Evolutionary conservation across 768 basidiomycete genomes (phyloP).

Genomic region (Boletus vinaceobasis): DNA sequence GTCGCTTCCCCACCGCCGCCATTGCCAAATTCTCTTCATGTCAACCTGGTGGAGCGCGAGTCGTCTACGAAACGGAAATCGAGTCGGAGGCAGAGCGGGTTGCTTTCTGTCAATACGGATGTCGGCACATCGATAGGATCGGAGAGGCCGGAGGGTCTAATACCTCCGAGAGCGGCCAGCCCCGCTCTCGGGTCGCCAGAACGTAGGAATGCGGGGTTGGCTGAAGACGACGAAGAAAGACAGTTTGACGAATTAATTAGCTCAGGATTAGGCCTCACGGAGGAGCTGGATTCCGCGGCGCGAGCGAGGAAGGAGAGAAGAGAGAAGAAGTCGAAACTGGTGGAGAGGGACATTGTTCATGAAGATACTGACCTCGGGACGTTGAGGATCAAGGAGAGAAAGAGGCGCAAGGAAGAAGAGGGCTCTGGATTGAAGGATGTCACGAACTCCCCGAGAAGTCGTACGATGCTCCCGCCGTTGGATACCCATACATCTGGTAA

Average conservation of each 20-base stretch:
- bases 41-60: slow-evolving; percentile 35
- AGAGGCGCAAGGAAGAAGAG: slow-evolving; percentile 38
- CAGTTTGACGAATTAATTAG: slow-evolving; percentile 30
- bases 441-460: slow-evolving; percentile 52
- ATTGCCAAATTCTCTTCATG: slow-evolving; percentile 30
- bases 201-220: slow-evolving; percentile 51
- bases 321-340: slow-evolving; percentile 26
- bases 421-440: slow-evolving; percentile 53
- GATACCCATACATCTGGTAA: slow-evolving; percentile 38
- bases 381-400: slow-evolving; percentile 37
- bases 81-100: slow-evolving; percentile 45
- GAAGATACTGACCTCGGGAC: slow-evolving; percentile 25
- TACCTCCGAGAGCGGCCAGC: slow-evolving; percentile 56
- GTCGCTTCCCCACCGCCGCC: slow-evolving; percentile 40
- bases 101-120: slow-evolving; percentile 44
- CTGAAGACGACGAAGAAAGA: slow-evolving; percentile 56
- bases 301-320: slow-evolving; percentile 45
- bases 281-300: slow-evolving; percentile 15
- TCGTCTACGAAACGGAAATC: slow-evolving; percentile 26
- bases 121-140: slow-evolving; percentile 28
- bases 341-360: slow-evolving; percentile 15
- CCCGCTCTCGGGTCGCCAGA: slow-evolving; percentile 66
- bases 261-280: slow-evolving; percentile 11
- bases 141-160: slow-evolving; percentile 30
- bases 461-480: slow-evolving; percentile 32